Conservation (phyloP, 495 filamentous ascomycete genomes). For the Annulohypoxylon maeteangense region DNA sequence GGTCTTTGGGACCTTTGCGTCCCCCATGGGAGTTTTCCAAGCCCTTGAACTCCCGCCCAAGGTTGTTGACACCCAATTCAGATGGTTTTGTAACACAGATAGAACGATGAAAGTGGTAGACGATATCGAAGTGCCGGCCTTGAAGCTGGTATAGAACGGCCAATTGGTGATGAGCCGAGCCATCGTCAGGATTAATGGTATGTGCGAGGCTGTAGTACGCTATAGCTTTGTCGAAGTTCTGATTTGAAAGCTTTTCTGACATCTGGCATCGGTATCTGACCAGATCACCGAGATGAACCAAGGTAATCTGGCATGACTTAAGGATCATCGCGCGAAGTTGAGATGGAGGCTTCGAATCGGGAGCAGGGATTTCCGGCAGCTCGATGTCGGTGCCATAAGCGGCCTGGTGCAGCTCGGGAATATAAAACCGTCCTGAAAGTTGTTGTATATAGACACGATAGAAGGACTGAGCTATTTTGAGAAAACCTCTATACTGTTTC, state of each 20-base stretch:
- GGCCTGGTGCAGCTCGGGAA: conserved; percentile 77
- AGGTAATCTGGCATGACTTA: conserved; percentile 80
- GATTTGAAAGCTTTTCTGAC: conserved; percentile 45
- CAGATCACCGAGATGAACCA: conserved; percentile 90
- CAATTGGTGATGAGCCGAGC: conserved; percentile 86
- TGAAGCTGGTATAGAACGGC: conserved; percentile 84
- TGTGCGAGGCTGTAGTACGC: conserved; percentile 87
- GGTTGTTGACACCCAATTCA: conserved; percentile 74
- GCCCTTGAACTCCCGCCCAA: conserved; percentile 83
- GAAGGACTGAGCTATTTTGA: conserved; percentile 86
- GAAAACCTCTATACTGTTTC: conserved; percentile 81
- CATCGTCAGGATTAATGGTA: conserved; percentile 79
- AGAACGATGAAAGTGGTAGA: conserved; percentile 90
- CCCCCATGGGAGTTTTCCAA: conserved; percentile 45
- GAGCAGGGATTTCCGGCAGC: conserved; percentile 48
- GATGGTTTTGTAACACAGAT: conserved; percentile 77
- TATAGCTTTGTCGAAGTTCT: conserved; percentile 78
- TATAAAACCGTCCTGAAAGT: conserved; percentile 76
- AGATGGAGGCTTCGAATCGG: conserved; percentile 55
- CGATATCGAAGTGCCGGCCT: conserved; percentile 79
- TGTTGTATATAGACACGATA: conserved; percentile 87
- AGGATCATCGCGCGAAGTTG: conserved; percentile 68
- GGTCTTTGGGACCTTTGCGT: conserved; percentile 41
- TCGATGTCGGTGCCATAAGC: conserved; percentile 73
- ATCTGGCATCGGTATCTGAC: conserved; percentile 88